These are phyloP conservation scores for Sporothrix brunneoviolacea DNA, from an alignment of 2,329 filamentous ascomycete genomes.

Conservation along the genomic window DNA sequence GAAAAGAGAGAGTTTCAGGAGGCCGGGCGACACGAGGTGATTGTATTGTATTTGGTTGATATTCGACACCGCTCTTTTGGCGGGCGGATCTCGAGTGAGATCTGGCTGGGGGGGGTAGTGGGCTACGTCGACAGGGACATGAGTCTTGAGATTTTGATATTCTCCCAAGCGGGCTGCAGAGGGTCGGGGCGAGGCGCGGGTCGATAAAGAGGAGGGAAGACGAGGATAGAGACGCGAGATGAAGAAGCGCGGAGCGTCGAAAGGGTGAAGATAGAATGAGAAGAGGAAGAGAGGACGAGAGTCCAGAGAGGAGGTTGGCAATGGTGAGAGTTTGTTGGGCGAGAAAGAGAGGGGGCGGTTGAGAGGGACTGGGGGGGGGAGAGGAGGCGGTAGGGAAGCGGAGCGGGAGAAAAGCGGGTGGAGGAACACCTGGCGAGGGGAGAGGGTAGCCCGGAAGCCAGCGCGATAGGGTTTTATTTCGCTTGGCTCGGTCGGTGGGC, in stretches of 20 bases:
- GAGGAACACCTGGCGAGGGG: not conserved
- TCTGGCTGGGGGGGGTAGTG: slow-evolving; percentile 1
- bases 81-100: slow-evolving; percentile 14
- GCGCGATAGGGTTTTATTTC: not conserved
- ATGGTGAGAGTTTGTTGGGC: slow-evolving; percentile 8
- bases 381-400: slow-evolving; percentile 8
- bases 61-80: slow-evolving; percentile 21
- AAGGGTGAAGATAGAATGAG: not conserved
- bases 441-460: not conserved
- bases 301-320: slow-evolving; percentile 1
- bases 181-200: not conserved
- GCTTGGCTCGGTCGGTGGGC: too few relatives aligned
- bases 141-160: not conserved
- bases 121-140: slow-evolving; percentile 7
- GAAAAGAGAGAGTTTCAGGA: slow-evolving; percentile 4
- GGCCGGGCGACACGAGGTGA: not conserved
- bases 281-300: not conserved
- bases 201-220: slow-evolving; percentile 1
- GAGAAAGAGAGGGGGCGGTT: slow-evolving; percentile 10
- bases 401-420: slow-evolving; percentile 9
- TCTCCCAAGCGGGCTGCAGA: not conserved
- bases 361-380: slow-evolving; percentile 4
- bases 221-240: not conserved
- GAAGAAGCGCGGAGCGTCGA: not conserved
- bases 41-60: slow-evolving; percentile 10